Percentiles rank a stretch among this genome's conserved stretches.
phyloP scores from a whole-genome alignment of 805 yeast genomes.

The Candida vaughaniae region DNA sequence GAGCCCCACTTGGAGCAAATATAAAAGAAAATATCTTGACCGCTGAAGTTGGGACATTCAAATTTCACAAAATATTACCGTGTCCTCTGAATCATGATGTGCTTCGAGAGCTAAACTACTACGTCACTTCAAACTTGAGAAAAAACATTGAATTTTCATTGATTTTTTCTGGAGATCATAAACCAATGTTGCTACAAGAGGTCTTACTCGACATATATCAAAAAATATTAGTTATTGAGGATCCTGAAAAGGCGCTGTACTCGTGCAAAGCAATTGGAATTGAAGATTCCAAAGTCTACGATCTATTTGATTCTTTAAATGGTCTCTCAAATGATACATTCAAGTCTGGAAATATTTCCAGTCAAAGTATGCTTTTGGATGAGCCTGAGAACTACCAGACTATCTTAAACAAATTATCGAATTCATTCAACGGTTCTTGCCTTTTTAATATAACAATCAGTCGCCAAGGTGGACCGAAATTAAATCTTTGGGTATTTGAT shows the following conservation, averaged over 20 bases:
- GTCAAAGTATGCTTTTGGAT: constrained; percentile 15
- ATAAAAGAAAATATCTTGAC: not conserved
- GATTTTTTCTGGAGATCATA: constrained; percentile 4
- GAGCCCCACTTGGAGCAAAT: constrained; percentile 2
- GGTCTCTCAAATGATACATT: not conserved
- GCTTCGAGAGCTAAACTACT: constrained; percentile 20
- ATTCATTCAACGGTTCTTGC: constrained; percentile 3
- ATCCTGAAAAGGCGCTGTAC: not conserved
- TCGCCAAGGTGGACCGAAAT: too few relatives aligned
- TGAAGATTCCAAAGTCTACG: constrained; percentile 1
- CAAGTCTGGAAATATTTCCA: not conserved
- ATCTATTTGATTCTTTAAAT: constrained; percentile 12
- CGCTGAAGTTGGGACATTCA: constrained; percentile 5
- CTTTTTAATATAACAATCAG: constrained; percentile 1
- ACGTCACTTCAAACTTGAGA: constrained; percentile 11
- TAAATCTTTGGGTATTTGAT: constrained; percentile 3
- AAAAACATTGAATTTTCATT: constrained; percentile 1
- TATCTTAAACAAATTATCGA: constrained; percentile 6
- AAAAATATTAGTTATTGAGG: not conserved
- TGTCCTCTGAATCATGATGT: constrained; percentile 9
- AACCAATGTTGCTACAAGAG: not conserved
- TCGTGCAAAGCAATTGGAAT: constrained; percentile 13
- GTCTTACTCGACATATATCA: constrained; percentile 2
- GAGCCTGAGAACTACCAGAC: constrained; percentile 10
- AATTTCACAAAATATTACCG: constrained; percentile 19